Evolutionary conservation across 2,329 filamentous ascomycete genomes (phyloP).

Genomic region (Dactylellina parvicollis): DNA sequence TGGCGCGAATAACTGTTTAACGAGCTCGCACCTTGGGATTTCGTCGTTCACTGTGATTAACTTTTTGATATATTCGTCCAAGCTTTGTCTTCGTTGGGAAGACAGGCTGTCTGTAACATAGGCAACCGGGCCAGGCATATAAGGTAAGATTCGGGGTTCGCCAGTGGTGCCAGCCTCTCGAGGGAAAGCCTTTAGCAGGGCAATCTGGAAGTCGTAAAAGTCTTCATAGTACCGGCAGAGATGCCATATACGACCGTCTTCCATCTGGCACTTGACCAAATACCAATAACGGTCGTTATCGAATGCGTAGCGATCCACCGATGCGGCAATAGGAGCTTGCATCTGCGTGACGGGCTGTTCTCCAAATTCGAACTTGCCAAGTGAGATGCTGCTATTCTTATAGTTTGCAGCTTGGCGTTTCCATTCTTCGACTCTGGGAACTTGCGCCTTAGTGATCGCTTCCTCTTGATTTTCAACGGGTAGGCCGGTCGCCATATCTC

Average conservation of each 20-base stretch:
- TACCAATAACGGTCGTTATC: constrained; percentile 99
- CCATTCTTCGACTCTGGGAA: constrained; percentile 97
- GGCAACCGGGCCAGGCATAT: constrained; percentile 97
- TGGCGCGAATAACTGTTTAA: constrained; percentile 90
- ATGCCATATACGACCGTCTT: constrained; percentile 92
- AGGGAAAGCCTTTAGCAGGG: constrained; percentile 88
- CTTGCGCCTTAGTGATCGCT: constrained; percentile 85
- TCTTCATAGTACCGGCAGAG: constrained; percentile 95
- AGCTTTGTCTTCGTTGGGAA: constrained; percentile 87
- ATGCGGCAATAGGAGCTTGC: constrained; percentile 80
- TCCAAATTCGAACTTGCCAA: constrained; percentile 84
- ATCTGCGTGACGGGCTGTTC: constrained; percentile 61
- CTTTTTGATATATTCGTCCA: constrained; percentile 96
- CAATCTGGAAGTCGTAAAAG: constrained; percentile 98
- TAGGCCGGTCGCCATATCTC: constrained; percentile 88
- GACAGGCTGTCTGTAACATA: constrained; percentile 98
- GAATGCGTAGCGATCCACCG: constrained; percentile 92
- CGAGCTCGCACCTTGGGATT: constrained; percentile 83
- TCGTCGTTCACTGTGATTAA: constrained; percentile 82
- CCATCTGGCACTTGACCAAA: constrained; percentile 88
- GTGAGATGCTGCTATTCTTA: constrained; percentile 97
- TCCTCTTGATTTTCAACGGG: constrained; percentile 83
- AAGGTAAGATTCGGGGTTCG: constrained; percentile 79
- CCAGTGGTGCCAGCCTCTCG: constrained; percentile 89
- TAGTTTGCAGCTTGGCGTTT: constrained; percentile 99